Percentiles rank a stretch among this genome's conserved stretches.
Conservation (phyloP, 768 basidiomycete species). For the Mycena venus region DNA sequence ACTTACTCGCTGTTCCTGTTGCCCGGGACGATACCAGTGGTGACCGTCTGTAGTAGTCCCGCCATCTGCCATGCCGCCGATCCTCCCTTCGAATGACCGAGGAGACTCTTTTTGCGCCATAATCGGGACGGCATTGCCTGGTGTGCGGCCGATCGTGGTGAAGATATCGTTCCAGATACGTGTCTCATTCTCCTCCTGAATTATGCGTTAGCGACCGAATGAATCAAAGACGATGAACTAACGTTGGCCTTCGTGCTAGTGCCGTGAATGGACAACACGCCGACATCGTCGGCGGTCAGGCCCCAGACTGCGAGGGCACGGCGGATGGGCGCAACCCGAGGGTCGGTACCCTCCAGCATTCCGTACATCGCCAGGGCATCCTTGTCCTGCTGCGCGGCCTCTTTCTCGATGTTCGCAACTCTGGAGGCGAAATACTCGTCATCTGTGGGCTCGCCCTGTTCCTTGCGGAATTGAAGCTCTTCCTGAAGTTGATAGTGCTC, state of each 20-base stretch:
- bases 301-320: conserved; percentile 98
- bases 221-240: conserved; percentile 35
- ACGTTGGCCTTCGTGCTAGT: conserved; percentile 90
- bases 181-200: conserved; percentile 95
- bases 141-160: conserved; percentile 87
- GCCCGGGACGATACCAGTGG: conserved; percentile 90
- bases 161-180: conserved; percentile 97
- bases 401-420: conserved; percentile 88
- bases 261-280: conserved; percentile 90
- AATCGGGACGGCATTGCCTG: conserved; percentile 97
- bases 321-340: conserved; percentile 90
- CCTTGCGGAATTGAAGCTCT: conserved; percentile 76
- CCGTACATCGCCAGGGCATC: conserved; percentile 95
- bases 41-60: conserved; percentile 89
- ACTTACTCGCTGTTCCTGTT: conserved; percentile 97
- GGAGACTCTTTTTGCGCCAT: conserved; percentile 98
- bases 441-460: conserved; percentile 63
- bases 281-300: conserved; percentile 92
- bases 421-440: conserved; percentile 82
- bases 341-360: conserved; percentile 92
- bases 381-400: conserved; percentile 92
- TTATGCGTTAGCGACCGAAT: conserved; percentile 24
- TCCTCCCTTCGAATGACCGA: conserved; percentile 98
- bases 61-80: conserved; percentile 99
- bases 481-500: conserved; percentile 89